Conservation (phyloP, 371 early-diverging fungal genomes). For the Saksenaea oblongispora region DNA sequence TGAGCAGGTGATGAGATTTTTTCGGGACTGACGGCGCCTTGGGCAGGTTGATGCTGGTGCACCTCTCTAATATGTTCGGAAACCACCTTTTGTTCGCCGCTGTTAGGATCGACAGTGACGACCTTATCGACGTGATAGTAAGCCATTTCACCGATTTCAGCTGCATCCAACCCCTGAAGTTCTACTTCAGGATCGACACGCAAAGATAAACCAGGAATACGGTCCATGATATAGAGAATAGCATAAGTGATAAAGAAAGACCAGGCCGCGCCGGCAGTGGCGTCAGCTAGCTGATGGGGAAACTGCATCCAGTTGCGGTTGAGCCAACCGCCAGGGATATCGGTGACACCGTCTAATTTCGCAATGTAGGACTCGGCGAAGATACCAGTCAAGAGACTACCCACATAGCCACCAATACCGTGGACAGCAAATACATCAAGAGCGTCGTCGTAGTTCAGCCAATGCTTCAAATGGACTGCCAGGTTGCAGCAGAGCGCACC, state of each 20-base stretch:
- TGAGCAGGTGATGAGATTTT: conserved; percentile 13
- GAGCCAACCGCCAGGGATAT: conserved; percentile 82
- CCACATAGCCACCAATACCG: conserved; percentile 84
- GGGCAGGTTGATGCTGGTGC: conserved; percentile 12
- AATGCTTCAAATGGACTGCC: conserved; percentile 76
- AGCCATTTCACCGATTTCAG: conserved; percentile 80
- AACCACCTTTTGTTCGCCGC: conserved; percentile 41
- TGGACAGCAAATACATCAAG: conserved; percentile 88
- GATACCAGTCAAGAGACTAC: conserved; percentile 85
- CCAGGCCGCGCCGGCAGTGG: conserved; percentile 76
- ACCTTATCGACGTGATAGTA: conserved; percentile 58
- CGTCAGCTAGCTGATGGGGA: conserved; percentile 79
- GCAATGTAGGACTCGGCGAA: conserved; percentile 82
- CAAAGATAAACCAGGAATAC: conserved; percentile 73
- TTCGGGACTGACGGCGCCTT: conserved; percentile 9
- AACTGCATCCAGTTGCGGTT: conserved; percentile 83
- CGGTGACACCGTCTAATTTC: conserved; percentile 68
- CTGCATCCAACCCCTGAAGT: conserved; percentile 71
- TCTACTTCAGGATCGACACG: conserved; percentile 77
- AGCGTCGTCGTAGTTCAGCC: conserved; percentile 86
- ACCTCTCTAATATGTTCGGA: conserved; percentile 37
- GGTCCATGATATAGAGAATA: conserved; percentile 77
- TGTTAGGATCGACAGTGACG: conserved; percentile 37
- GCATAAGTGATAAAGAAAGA: conserved; percentile 76
- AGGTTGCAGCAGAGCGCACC: conserved; percentile 77